These are phyloP conservation scores for Przewalskia tangutica DNA, from an alignment of 257 asterid genomes.

Conservation along the genomic window DNA sequence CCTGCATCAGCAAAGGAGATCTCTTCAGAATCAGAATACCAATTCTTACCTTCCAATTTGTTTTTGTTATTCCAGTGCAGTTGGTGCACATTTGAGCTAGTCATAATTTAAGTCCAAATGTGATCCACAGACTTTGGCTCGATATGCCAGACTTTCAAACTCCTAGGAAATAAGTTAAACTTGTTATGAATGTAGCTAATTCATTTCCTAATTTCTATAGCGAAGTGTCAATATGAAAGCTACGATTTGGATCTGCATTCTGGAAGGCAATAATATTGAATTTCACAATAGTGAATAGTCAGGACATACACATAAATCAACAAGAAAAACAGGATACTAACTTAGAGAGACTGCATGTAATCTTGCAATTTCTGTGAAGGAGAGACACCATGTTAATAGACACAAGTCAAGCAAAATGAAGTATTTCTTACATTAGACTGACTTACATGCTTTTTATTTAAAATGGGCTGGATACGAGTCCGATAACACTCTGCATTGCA, in stretches of 20 bases:
- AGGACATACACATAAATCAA: not conserved
- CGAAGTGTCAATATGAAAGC: not conserved
- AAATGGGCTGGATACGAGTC: constrained; percentile 52
- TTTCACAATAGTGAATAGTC: not conserved
- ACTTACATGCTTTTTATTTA: constrained; percentile 44
- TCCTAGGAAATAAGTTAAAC: not conserved
- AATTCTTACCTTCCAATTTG: not conserved
- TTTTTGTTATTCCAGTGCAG: not conserved
- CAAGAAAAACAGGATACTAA: not conserved
- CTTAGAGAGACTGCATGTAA: not conserved
- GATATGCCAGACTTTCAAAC: not conserved
- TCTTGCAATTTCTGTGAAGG: not conserved
- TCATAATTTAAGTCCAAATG: not conserved
- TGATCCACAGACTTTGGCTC: not conserved
- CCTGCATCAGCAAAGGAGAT: constrained; percentile 25
- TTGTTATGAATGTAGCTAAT: not conserved
- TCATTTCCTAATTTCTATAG: not conserved
- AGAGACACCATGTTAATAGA: not conserved
- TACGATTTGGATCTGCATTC: not conserved
- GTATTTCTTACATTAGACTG: not conserved
- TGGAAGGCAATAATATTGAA: not conserved
- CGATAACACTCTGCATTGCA: constrained; percentile 46
- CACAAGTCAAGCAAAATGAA: not conserved
- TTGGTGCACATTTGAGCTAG: not conserved
- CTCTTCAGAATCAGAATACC: not conserved